Evolutionary conservation across 208 protist genomes (phyloP).

Genomic region (Sergeia podlipaevii): DNA sequence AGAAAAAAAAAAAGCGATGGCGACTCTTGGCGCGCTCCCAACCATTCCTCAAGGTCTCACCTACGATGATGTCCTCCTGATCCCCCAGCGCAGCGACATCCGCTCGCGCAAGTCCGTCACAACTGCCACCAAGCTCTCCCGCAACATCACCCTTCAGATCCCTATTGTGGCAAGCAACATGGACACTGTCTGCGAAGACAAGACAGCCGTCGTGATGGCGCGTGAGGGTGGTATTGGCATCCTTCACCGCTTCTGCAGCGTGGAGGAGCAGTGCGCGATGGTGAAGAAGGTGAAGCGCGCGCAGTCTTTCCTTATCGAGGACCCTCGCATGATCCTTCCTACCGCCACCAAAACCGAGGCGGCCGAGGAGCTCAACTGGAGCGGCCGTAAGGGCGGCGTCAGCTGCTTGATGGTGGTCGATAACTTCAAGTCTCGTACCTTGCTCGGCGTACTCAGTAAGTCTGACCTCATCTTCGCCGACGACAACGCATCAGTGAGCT

Average conservation of each 20-base stretch:
- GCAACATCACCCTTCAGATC: slow-evolving; percentile 68
- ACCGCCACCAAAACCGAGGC: slow-evolving; percentile 58
- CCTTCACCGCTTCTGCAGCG: slow-evolving; percentile 87
- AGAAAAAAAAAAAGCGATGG: slow-evolving; percentile 13
- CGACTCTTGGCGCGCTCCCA: slow-evolving; percentile 19
- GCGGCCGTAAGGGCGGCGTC: slow-evolving; percentile 69
- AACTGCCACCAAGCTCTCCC: slow-evolving; percentile 62
- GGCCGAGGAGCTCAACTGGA: slow-evolving; percentile 58
- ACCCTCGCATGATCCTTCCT: slow-evolving; percentile 74
- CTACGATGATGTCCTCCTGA: slow-evolving; percentile 89
- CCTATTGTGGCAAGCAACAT: slow-evolving; percentile 92
- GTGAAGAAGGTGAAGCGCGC: slow-evolving; percentile 88
- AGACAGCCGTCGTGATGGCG: slow-evolving; percentile 83
- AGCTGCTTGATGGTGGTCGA: slow-evolving; percentile 80
- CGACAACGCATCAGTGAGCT: slow-evolving; percentile 24
- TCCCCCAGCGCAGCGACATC: slow-evolving; percentile 75
- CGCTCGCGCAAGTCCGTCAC: slow-evolving; percentile 63
- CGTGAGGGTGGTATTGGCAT: slow-evolving; percentile 90
- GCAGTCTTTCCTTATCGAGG: slow-evolving; percentile 86
- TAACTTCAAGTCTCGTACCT: slow-evolving; percentile 23
- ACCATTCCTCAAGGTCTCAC: slow-evolving; percentile 62
- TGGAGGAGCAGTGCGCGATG: slow-evolving; percentile 87
- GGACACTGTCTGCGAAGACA: slow-evolving; percentile 90
- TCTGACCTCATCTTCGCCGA: slow-evolving; percentile 69
- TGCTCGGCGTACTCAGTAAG: slow-evolving; percentile 64